Base-by-base conservation (phyloP, 192 early-diverging fungal species). In the Podila clonocystis region DNA sequence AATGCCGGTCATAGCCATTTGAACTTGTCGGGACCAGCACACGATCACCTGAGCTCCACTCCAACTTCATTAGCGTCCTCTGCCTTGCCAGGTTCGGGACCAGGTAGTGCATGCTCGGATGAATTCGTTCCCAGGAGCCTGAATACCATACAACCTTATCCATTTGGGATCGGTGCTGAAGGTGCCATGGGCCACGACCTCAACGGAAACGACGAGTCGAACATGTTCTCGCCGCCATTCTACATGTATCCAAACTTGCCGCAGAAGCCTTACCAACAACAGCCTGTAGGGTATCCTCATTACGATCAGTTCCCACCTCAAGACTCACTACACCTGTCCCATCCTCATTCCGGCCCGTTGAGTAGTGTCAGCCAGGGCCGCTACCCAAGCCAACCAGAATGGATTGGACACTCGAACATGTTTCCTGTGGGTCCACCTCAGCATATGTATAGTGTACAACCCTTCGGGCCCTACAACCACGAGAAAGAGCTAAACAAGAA, bases 381-480 rank as follows among this genome's bases (percentile, higher is more conserved):
- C 5, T 73, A 73, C 49, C 70, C 61, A 13, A 73, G 24, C 33
- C 77, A 80, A 28, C 66, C 55, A 2, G 77, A 80, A 30, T 80
- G 77, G 77, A 50, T 80, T 19, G 70, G 62, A n/a, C 76, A 72
- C 24, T 66, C 77, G 11, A 71, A 55, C 33, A 28, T 58, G 5
- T 80, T 80, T 31, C 58, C 67, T 30, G 63, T 80, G 70, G 70
- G 66, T 0, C 77, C 65, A 55, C 65, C 59, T 19, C 77, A 80
- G 22, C 77, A 63, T 22, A 55, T 55, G 52, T 55, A 55, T 11
- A 55, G 22, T 26, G 24, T 26, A 22, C 52, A 55, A 5, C 52
- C 52, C n/a, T 55, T 55, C n/a, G 52, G 15, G 15, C 41, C 41
- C 41, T 45, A 45, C 41, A 45, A 45, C 41, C 41, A 45, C 41